Evolutionary conservation across 805 yeast genomes (phyloP).

Genomic region (Huiozyma sinensis): DNA sequence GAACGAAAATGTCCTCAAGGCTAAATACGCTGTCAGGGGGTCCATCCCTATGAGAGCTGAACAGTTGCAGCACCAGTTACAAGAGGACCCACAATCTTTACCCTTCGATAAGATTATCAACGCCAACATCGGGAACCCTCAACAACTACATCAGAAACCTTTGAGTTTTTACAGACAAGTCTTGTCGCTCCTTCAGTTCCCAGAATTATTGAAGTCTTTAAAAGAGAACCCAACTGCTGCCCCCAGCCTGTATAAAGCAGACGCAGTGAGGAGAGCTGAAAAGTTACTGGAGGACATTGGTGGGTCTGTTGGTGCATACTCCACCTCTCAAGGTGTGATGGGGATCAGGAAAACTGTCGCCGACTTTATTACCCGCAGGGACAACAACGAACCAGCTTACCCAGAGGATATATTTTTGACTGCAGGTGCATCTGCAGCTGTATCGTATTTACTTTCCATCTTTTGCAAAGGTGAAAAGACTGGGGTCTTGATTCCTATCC

Average conservation of each 20-base stretch:
- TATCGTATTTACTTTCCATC: constrained; percentile 63
- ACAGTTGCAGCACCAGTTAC: constrained; percentile 52
- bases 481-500: constrained; percentile 88
- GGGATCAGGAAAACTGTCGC: constrained; percentile 71
- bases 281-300: constrained; percentile 44
- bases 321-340: constrained; percentile 81
- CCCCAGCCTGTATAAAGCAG: constrained; percentile 37
- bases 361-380: constrained; percentile 65
- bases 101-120: constrained; percentile 73
- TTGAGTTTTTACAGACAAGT: constrained; percentile 93
- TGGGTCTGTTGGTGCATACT: constrained; percentile 90
- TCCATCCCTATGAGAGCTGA: constrained; percentile 90
- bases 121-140: constrained; percentile 97
- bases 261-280: constrained; percentile 65
- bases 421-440: constrained; percentile 93
- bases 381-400: constrained; percentile 56
- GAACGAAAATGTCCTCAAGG: constrained; percentile 66
- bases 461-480: constrained; percentile 56
- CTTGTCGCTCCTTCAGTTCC: constrained; percentile 75
- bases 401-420: constrained; percentile 75
- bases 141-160: constrained; percentile 89
- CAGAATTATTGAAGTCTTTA: constrained; percentile 42
- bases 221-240: constrained; percentile 8
- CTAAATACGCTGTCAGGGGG: constrained; percentile 96
- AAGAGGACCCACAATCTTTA: constrained; percentile 44